Evolutionary conservation across 768 basidiomycete genomes (phyloP).

Genomic region (Trametes coccinea): DNA sequence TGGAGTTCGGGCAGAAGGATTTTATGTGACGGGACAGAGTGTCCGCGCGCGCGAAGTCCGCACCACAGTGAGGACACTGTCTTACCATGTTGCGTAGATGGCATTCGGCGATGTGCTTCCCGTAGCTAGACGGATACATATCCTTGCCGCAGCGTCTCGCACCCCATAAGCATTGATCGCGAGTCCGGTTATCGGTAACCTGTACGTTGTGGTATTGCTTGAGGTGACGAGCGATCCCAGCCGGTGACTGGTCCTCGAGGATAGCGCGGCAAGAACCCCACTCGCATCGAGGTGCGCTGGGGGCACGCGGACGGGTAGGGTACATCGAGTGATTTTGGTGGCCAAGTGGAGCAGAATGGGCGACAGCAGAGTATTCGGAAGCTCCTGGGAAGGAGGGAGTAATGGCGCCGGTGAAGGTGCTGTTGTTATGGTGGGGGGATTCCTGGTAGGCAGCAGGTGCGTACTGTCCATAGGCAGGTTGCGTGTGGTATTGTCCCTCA

Average conservation of each 20-base stretch:
- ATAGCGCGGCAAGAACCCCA: slow-evolving; percentile 12
- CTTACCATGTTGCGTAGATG: slow-evolving; percentile 21
- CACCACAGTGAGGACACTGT: slow-evolving; percentile 20
- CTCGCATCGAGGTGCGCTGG: slow-evolving; percentile 5
- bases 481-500: neutral
- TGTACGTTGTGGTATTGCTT: slow-evolving; percentile 18
- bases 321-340: neutral
- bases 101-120: slow-evolving; percentile 26
- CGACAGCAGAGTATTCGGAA: neutral
- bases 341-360: neutral
- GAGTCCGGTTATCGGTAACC: slow-evolving; percentile 19
- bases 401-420: neutral
- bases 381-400: neutral
- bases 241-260: slow-evolving; percentile 18
- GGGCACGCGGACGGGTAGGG: neutral
- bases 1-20: slow-evolving; percentile 21
- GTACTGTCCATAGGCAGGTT: neutral
- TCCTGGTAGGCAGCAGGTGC: neutral
- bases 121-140: slow-evolving; percentile 23
- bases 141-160: slow-evolving; percentile 17
- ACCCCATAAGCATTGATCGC: slow-evolving; percentile 15
- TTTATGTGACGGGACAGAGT: slow-evolving; percentile 25
- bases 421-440: neutral
- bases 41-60: slow-evolving; percentile 23
- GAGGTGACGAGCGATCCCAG: slow-evolving; percentile 24